Evolutionary conservation across 1,139 yeast species (phyloP), one percentile per base, ranked within the genome.

Genomic region (Cylindricascospora bacillispora): DNA sequence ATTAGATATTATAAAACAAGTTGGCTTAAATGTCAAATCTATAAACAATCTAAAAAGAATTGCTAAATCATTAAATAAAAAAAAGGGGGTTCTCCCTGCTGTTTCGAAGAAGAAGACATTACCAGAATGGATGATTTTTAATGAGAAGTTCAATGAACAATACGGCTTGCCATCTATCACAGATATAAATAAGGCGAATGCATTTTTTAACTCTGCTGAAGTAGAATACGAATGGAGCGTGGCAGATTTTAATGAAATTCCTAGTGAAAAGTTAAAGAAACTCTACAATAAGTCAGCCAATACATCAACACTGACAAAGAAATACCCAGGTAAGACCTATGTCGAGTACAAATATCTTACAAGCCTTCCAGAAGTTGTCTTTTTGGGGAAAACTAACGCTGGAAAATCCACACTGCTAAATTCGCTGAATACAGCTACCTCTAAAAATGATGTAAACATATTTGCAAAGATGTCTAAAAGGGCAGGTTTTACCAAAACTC

Each of bases 331-430:
- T n/a, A n/a, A n/a, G n/a, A n/a, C n/a, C n/a, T n/a, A n/a, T n/a
- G n/a, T 18, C 10, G 21, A 18, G 21, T 7, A 10, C 9, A 18
- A 10, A 24, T 13, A 7, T 17, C 9, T 25, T 9, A 17, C 13
- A 15, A 15, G 15, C 4, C 37, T 65, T 6, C 93, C 93, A 0
- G 93, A 82, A 44, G 70, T 82, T 3, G 59, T 78, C 5, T 62
- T 83, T 25, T 47, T 83, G 31, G 95, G 95, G 0, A 69, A 81
- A 39, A 77, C 93, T 29, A 83, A 83, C 44, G 83, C 73, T 2
- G 95, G 95, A 0, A 83, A 83, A 48, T 80, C 93, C 0, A 72
- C 92, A 0, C 53, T 83, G 23, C 58, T 83, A 24, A 79, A 81
- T 43, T 68, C 67, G 12, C 40, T 75, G 6, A 43, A 63, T 9